These are phyloP conservation scores for Paracoccidioides lutzii DNA, from an alignment of 2,329 filamentous ascomycete genomes.

Conservation along the genomic window DNA sequence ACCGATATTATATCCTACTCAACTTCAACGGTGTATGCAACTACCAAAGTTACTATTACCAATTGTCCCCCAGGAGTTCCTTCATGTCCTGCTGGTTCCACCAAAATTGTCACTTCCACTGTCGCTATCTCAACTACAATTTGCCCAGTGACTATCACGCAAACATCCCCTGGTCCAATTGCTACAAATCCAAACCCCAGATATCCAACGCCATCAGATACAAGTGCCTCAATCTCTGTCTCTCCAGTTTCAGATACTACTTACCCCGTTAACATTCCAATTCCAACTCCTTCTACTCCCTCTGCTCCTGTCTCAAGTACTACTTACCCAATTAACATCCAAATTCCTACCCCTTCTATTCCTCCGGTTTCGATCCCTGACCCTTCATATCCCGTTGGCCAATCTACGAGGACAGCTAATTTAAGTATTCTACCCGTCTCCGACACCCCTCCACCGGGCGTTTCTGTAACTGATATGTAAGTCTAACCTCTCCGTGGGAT, in stretches of 20 bases:
- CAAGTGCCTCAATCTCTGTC: conserved; percentile 4
- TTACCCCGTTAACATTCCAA: not conserved
- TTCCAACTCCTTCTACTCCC: conserved; percentile 3
- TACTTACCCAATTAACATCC: not conserved
- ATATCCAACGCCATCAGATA: not conserved
- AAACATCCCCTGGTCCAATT: not conserved
- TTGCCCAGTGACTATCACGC: conserved; percentile 35
- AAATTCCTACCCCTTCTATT: not conserved
- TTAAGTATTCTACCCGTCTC: conserved; percentile 5
- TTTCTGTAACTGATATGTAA: conserved; percentile 8
- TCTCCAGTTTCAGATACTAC: not conserved
- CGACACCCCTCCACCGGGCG: conserved; percentile 5
- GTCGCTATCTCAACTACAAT: conserved; percentile 47
- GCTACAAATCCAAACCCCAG: not conserved
- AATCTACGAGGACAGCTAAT: conserved; percentile 9
- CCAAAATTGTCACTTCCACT: conserved; percentile 41
- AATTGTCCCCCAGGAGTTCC: conserved; percentile 28
- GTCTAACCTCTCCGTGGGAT: not conserved
- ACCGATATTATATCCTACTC: conserved; percentile 15
- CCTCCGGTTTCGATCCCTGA: conserved; percentile 6
- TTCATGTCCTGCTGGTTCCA: conserved; percentile 41
- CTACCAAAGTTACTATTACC: conserved; percentile 27
- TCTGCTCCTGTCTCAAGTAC: not conserved
- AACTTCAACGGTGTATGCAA: conserved; percentile 28
- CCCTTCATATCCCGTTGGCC: conserved; percentile 10